Conservation (phyloP, 2,329 filamentous ascomycete genomes). For the Metarhizium rileyi region DNA sequence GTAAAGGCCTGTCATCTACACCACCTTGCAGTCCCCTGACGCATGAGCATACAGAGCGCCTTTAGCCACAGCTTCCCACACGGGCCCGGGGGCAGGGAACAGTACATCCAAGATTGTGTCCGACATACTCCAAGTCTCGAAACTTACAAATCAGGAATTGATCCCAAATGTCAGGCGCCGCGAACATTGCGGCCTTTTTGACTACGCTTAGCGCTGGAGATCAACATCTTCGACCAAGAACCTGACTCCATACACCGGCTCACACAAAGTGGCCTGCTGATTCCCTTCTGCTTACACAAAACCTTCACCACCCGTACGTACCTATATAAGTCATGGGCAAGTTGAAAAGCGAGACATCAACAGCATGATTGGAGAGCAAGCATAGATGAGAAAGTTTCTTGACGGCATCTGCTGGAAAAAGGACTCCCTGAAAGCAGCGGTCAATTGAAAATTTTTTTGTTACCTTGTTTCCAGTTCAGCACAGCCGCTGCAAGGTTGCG, state of each 20-base stretch:
- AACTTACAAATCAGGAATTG: not conserved
- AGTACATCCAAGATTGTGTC: not conserved
- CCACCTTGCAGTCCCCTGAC: not conserved
- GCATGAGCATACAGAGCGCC: not conserved
- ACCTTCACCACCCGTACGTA: too few species aligned
- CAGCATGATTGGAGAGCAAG: not conserved
- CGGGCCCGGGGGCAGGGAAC: not conserved
- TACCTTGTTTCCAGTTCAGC: not conserved
- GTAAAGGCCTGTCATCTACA: not conserved
- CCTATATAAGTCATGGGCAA: not conserved
- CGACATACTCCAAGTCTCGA: not conserved
- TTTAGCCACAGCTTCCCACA: not conserved
- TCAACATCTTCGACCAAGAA: not conserved
- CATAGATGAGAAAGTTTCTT: not conserved
- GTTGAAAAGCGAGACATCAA: not conserved
- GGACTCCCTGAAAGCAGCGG: not conserved
- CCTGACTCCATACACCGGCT: not conserved
- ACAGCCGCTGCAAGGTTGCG: not conserved
- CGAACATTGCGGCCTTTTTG: not conserved
- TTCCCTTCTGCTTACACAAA: not conserved
- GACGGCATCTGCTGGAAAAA: not conserved
- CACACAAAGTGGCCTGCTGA: not conserved
- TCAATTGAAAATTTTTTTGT: not conserved
- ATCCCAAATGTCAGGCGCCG: not conserved
- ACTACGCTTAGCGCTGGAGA: not conserved